phyloP scores from a whole-genome alignment of 2,329 filamentous ascomycete genomes.

The Talaromyces sp. region DNA sequence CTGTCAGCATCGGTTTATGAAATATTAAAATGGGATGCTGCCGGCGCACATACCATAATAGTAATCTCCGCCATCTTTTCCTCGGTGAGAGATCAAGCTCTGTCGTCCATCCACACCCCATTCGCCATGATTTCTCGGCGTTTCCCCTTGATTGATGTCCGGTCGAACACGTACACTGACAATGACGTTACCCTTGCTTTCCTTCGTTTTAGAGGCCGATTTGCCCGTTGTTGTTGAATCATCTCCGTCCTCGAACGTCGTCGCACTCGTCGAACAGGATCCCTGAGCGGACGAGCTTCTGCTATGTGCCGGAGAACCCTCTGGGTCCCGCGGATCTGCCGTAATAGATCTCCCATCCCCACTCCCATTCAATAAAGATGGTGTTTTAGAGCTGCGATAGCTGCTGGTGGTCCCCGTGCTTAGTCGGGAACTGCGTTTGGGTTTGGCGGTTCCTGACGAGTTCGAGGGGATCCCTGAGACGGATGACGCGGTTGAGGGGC shows the following conservation, averaged over 20 bases:
- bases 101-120: constrained; percentile 90
- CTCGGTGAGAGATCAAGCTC: constrained; percentile 78
- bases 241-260: constrained; percentile 78
- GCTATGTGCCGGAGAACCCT: constrained; percentile 84
- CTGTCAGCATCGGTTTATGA: constrained; percentile 6
- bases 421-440: constrained; percentile 59
- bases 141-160: constrained; percentile 66
- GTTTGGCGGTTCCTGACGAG: constrained; percentile 45
- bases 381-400: constrained; percentile 57
- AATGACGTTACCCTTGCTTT: constrained; percentile 90
- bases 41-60: constrained; percentile 70
- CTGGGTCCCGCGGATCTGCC: constrained; percentile 67
- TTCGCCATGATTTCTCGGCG: constrained; percentile 70
- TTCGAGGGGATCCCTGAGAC: constrained; percentile 39
- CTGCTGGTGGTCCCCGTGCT: constrained; percentile 58
- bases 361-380: constrained; percentile 77
- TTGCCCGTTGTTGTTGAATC: constrained; percentile 52
- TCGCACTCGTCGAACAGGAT: constrained; percentile 87
- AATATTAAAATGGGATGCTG: neutral
- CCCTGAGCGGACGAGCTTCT: constrained; percentile 89
- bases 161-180: constrained; percentile 94
- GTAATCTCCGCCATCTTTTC: constrained; percentile 90
- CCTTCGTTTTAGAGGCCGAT: constrained; percentile 51
- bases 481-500: constrained; percentile 63
- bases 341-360: constrained; percentile 75